A percentile compares a stretch with the other conserved stretches of the same genome.
These are phyloP conservation scores for Acanthamoeba lenticulata DNA, from an alignment of 208 protist genomes.

Conservation along the genomic window DNA sequence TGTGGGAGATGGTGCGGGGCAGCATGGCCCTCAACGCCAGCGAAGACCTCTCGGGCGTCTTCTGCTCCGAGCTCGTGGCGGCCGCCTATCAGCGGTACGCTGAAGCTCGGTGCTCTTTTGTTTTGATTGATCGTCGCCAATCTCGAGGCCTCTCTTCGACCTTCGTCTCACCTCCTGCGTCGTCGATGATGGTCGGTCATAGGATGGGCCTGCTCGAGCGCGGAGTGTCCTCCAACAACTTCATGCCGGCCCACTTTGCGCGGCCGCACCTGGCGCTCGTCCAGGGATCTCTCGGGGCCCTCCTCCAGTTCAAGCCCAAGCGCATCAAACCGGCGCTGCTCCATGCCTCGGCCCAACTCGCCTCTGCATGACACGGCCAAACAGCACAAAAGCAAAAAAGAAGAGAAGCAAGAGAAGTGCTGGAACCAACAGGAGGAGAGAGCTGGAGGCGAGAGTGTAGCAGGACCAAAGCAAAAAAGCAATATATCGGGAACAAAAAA, in stretches of 20 bases:
- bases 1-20: neutral
- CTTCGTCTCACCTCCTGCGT: too few species aligned
- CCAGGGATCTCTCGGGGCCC: neutral
- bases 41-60: conserved; percentile 6
- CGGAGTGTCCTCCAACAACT: neutral
- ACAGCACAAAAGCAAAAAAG: too few species aligned
- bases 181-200: neutral
- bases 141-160: too few species aligned
- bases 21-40: neutral
- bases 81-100: neutral
- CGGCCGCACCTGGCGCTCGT: neutral
- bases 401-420: too few species aligned
- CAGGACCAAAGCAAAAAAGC: too few species aligned
- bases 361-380: too few species aligned
- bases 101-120: too few species aligned
- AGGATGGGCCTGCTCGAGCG: neutral
- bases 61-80: neutral
- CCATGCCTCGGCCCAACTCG: too few species aligned
- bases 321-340: neutral
- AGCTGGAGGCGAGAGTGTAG: too few species aligned
- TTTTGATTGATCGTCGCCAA: too few species aligned
- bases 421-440: too few species aligned
- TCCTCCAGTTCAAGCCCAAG: neutral
- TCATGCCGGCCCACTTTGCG: neutral
- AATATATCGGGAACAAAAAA: too few species aligned